phyloP scores from a whole-genome alignment of 2,329 filamentous ascomycete genomes.

The Lojkania enalia region DNA sequence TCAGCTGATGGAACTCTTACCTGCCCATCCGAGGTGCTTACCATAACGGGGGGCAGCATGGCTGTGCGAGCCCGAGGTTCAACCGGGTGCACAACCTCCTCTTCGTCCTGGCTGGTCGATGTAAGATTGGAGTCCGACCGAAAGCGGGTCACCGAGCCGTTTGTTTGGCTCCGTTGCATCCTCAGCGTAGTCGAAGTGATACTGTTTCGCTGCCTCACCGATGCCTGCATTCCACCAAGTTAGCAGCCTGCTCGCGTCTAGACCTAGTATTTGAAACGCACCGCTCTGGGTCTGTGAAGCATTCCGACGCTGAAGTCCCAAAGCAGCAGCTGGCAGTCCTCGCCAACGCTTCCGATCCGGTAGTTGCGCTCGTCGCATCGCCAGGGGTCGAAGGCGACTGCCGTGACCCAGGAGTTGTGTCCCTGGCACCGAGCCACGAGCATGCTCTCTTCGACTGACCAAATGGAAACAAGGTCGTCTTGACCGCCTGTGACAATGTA shows the following conservation, averaged over 20 bases:
- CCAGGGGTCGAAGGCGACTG: slow-evolving; percentile 95
- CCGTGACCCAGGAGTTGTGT: slow-evolving; percentile 93
- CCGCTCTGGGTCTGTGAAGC: slow-evolving; percentile 86
- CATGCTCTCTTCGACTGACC: slow-evolving; percentile 80
- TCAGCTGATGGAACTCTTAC: slow-evolving; percentile 8
- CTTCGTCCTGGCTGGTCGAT: slow-evolving; percentile 56
- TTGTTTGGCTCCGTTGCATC: slow-evolving; percentile 57
- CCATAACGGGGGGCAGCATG: slow-evolving; percentile 71
- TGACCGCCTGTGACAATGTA: slow-evolving; percentile 95
- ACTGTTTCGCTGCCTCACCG: slow-evolving; percentile 60
- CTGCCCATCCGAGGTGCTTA: slow-evolving; percentile 4
- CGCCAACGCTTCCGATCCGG: slow-evolving; percentile 92
- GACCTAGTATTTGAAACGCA: slow-evolving; percentile 50
- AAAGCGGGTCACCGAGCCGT: slow-evolving; percentile 64
- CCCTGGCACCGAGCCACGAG: slow-evolving; percentile 92
- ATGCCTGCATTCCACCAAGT: slow-evolving; percentile 50
- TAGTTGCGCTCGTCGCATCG: slow-evolving; percentile 94
- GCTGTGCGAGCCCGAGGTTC: slow-evolving; percentile 83
- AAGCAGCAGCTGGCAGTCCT: slow-evolving; percentile 85
- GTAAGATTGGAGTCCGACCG: slow-evolving; percentile 73
- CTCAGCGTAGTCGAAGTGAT: slow-evolving; percentile 54
- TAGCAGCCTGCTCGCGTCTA: slow-evolving; percentile 5
- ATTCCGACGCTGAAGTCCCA: slow-evolving; percentile 99
- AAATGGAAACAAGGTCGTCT: slow-evolving; percentile 94
- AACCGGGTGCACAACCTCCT: slow-evolving; percentile 73